Conservation (phyloP, 805 yeast species). For the Candida alai region DNA sequence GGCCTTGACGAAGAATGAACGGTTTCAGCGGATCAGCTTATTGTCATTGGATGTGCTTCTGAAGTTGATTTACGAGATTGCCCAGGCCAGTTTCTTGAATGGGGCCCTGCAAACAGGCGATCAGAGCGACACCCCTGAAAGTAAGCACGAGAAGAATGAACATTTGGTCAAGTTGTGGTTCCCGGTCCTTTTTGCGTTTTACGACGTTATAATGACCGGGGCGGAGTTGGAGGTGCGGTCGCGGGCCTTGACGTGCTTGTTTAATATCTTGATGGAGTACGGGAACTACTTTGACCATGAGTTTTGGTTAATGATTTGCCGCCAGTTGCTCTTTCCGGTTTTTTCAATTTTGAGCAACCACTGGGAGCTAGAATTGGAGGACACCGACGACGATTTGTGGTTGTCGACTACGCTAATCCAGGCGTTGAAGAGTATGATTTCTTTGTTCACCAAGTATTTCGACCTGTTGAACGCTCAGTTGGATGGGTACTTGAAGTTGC, state of each 20-base stretch:
- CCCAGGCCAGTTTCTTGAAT: constrained; percentile 35
- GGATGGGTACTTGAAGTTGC: constrained; percentile 71
- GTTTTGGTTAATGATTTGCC: constrained; percentile 82
- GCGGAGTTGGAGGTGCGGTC: constrained; percentile 93
- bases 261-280: constrained; percentile 72
- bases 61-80: constrained; percentile 55
- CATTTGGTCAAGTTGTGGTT: constrained; percentile 66
- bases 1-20: constrained; percentile 77
- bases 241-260: constrained; percentile 75
- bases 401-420: constrained; percentile 93
- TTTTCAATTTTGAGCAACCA: constrained; percentile 74
- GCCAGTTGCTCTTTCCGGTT: constrained; percentile 81
- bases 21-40: constrained; percentile 75
- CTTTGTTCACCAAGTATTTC: constrained; percentile 78
- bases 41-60: constrained; percentile 76
- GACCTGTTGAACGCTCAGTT: constrained; percentile 69
- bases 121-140: constrained; percentile 10
- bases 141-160: constrained; percentile 20
- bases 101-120: constrained; percentile 13
- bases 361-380: constrained; percentile 55
- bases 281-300: constrained; percentile 71
- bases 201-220: constrained; percentile 88
- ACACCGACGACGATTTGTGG: constrained; percentile 86
- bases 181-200: constrained; percentile 81
- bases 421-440: constrained; percentile 84